These are phyloP conservation scores for Mycosphaerella arachidis DNA, from an alignment of 2,329 filamentous ascomycete species.

Conservation along the genomic window DNA sequence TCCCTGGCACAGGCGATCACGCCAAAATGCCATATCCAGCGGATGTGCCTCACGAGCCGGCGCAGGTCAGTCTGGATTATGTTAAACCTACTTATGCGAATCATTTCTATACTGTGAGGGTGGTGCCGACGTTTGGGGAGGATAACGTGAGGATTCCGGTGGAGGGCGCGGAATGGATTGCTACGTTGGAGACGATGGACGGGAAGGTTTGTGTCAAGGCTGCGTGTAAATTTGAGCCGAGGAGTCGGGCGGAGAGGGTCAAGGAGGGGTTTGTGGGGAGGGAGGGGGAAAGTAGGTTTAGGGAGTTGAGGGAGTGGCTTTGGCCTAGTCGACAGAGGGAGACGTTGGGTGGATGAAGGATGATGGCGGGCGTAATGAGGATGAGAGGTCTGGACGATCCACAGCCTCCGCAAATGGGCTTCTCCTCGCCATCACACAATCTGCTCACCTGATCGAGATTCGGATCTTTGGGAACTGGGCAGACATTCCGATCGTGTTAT, in stretches of 20 bases:
- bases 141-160: constrained; percentile 23
- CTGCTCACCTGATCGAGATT: no score
- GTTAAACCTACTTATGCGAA: constrained; percentile 55
- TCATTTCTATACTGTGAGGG: constrained; percentile 60
- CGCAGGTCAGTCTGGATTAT: constrained; percentile 53
- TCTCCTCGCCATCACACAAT: no score
- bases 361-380: no score
- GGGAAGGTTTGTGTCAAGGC: constrained; percentile 56
- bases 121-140: constrained; percentile 34
- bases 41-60: constrained; percentile 29
- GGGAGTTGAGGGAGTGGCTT: constrained; percentile 32
- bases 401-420: neutral
- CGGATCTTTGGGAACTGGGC: no score
- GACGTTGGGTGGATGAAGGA: neutral
- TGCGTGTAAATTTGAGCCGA: constrained; percentile 27
- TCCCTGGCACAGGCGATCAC: constrained; percentile 31
- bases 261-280: constrained; percentile 20
- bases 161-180: constrained; percentile 45
- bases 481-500: no score
- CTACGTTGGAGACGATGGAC: constrained; percentile 51
- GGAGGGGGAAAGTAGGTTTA: constrained; percentile 19
- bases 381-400: no score
- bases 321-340: constrained; percentile 30
- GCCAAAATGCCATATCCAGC: constrained; percentile 25
- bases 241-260: constrained; percentile 18